A percentile compares a stretch with the other conserved stretches of the same genome.
These are phyloP conservation scores for Fomitiporia mediterranea DNA, from an alignment of 1,284 basidiomycete species.

Conservation along the genomic window DNA sequence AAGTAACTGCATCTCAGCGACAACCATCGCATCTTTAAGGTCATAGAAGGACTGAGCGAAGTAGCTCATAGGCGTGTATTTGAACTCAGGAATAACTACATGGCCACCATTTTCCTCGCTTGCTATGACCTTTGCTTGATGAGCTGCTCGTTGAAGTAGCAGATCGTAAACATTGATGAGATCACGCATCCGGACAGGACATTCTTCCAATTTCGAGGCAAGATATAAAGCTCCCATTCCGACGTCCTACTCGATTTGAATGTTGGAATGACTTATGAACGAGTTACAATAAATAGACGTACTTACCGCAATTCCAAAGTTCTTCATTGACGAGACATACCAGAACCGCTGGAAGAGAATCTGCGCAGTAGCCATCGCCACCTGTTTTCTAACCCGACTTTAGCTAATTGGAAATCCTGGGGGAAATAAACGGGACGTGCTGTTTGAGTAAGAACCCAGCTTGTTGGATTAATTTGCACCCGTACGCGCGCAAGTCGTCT, in stretches of 20 bases:
- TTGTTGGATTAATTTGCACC: conserved; percentile 92
- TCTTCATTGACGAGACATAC: conserved; percentile 92
- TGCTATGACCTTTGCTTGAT: conserved; percentile 30
- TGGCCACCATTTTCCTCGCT: conserved; percentile 19
- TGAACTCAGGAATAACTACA: conserved; percentile 45
- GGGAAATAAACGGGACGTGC: conserved; percentile 40
- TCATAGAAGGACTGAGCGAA: conserved; percentile 82
- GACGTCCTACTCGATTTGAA: conserved; percentile 66
- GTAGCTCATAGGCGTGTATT: conserved; percentile 81
- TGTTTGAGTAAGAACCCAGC: conserved; percentile 87
- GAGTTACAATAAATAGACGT: neutral
- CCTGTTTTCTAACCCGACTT: conserved; percentile 70
- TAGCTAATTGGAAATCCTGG: neutral
- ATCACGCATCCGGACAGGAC: conserved; percentile 85
- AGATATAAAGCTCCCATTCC: conserved; percentile 92
- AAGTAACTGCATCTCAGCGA: conserved; percentile 96
- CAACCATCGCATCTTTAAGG: conserved; percentile 84
- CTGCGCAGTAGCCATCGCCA: conserved; percentile 93
- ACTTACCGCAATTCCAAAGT: conserved; percentile 86
- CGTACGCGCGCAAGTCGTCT: conserved; percentile 80
- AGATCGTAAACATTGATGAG: conserved; percentile 94
- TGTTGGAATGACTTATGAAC: no score
- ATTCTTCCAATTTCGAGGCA: conserved; percentile 95
- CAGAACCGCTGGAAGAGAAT: conserved; percentile 96
- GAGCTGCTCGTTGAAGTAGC: conserved; percentile 61